Base-by-base conservation (phyloP, 768 basidiomycete genomes). In the Macrocybe gigantea region DNA sequence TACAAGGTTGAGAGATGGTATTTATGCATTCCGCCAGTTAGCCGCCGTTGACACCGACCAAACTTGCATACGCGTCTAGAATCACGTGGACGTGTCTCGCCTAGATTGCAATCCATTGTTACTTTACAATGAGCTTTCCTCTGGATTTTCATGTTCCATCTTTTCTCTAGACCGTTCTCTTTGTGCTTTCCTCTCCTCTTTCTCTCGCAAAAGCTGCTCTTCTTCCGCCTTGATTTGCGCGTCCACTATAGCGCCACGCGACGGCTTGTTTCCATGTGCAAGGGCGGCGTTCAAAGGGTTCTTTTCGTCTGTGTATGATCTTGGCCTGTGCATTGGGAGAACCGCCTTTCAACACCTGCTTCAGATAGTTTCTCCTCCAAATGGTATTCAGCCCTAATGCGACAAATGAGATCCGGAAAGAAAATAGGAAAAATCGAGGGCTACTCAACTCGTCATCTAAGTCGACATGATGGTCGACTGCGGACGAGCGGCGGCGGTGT, bases 171-270 rank as follows among this genome's bases (percentile, higher is more conserved):
- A 33, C 41, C 22, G 1, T 22, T 22, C 22, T 22, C 22, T 38
- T 47, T 53, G 4, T 68, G 72, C 60, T 79, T 81, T 52, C 68
- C 64, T 56, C 50, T 66, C 22, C 22, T 22, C 22, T 22, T 22
- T 22, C 22, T 22, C 22, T 22, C 22, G 22, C 49, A 82, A 51
- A 34, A 58, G 44, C 53, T 77, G 73, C 45, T 72, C 70, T 13
- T 83, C 82, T 48, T 80, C 78, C 2, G 56, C 56, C 64, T 75
- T 68, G 13, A 83, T 62, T 52, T 81, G 65, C 3, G 76, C 75
- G 55, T 83, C 82, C n/a, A 80, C 69, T 56, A 74, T 60, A 1
- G 80, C 82, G 0, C 81, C 80, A 35, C 70, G 63, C 0, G 79
- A 80, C 0, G 82, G 80, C 51, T 81, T 64, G 53, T 83, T 72